Base-by-base conservation (phyloP, 306 rosid species). In the Prunus fruticosa region DNA sequence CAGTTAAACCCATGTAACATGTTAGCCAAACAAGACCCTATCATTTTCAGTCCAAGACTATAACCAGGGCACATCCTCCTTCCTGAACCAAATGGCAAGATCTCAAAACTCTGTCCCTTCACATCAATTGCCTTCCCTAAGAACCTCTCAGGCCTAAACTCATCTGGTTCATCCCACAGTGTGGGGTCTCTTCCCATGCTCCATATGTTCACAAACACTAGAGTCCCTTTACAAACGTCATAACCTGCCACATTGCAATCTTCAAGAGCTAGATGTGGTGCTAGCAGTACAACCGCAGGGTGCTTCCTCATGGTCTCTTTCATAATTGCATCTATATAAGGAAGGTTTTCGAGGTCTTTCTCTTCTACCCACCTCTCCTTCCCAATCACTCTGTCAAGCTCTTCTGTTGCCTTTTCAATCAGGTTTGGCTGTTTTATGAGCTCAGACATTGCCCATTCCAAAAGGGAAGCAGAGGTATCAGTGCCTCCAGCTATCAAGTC, bases 401-500 rank as follows among this genome's bases (percentile, higher is more conserved):
- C 85, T 49, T 72, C 62, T 1, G 65, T 77, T 6, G 85, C 82
- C 41, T 57, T 76, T 11, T 9, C 2, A 0, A 77, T 71, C 20
- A 77, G 41, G 45, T 38, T 62, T 50, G 85, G 82, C 8, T 76
- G 78, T 63, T 77, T 82, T n/a, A 82, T 69, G 49, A 80, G 77
- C 7, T 80, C 77, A 0, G 80, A 75, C 80, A 80, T 75, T 27
- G 84, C 80, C 75, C 85, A 72, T 70, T 82, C 85, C 52, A 77
- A 4, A 1, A 45, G 47, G 3, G 64, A 18, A 2, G 82, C 67
- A 20, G 82, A 16, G 2, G 76, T 82, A 60, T 82, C 85, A 0
- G 79, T 67, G 7, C 82, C 85, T 46, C 71, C 85, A 0, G 27
- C 62, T 47, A 82, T 6, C 5, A 82, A 76, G 22, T 82, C 85